Base-by-base conservation (phyloP, 257 asterid genomes). In the Solanum sejunctum region DNA sequence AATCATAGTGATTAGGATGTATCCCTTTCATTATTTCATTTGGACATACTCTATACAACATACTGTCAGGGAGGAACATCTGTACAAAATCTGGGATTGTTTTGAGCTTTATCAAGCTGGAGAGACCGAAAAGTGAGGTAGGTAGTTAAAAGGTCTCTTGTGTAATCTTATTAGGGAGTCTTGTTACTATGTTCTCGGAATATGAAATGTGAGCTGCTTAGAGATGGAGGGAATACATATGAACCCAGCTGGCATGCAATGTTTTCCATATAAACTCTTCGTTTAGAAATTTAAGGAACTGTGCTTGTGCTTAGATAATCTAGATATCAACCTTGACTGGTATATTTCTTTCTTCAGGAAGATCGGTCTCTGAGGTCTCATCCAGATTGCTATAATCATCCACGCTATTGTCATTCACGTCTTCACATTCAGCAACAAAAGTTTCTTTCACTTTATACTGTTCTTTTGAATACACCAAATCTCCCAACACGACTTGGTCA, bases 391-490 rank as follows among this genome's bases (percentile, higher is more conserved):
- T 87, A 85, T 86, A 87, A 89, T 81, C 87, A 47, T 86, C 81
- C 84, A 91, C 32, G 83, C 89, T 89, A 86, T 87, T 86, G 49
- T 70, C 87, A 85, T 47, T 84, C 77, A 77, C 89, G 83, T 86
- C 91, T 88, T 91, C 91, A 21, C 83, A 85, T 77, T 92, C 97
- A 88, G 89, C 85, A 87, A 81, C 52, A 69, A 88, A 83, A 39
- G 89, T 84, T 89, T 90, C 93, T 58, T 85, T 88, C 83, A 64
- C 90, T 54, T 80, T 71, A 56, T 81, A 88, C 85, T 88, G 90
- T 56, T 95, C 96, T 78, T 95, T 93, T 92, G 95, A 89, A 91
- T 89, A 93, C 52, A 94, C 99, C 90, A 96, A 90, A 89, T 96
- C 99, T 84, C 99, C 99, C 92, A 91, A 63, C 83, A 90, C 94